Conservation (phyloP, 768 basidiomycete species). For the Pholiota molesta region DNA sequence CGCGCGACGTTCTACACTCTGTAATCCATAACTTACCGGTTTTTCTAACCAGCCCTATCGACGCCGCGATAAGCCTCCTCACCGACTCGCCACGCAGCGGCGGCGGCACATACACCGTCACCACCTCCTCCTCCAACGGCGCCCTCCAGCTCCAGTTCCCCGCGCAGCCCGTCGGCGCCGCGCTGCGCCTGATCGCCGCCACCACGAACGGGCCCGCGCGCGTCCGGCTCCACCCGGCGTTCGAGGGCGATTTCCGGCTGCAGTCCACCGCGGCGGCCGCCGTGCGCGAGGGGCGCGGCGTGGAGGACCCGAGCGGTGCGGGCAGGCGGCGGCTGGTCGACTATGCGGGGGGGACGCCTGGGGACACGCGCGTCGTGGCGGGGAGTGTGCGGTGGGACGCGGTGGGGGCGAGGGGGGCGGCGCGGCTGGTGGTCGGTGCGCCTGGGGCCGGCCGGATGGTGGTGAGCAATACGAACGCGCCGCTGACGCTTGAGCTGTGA, state of each 20-base stretch:
- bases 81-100: conserved; percentile 11
- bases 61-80: conserved; percentile 16
- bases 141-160: conserved; percentile 32
- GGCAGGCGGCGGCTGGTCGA: conserved; percentile 22
- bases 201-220: conserved; percentile 38
- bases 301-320: conserved; percentile 28
- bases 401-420: neutral
- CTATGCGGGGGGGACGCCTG: neutral
- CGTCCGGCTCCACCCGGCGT: conserved; percentile 36
- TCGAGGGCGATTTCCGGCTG: conserved; percentile 39
- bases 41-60: conserved; percentile 9
- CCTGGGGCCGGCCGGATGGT: neutral
- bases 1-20: neutral
- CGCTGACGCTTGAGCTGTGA: conserved; percentile 6
- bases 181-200: conserved; percentile 28
- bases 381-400: conserved; percentile 1
- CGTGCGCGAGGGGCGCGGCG: conserved; percentile 9
- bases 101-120: conserved; percentile 35
- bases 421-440: neutral
- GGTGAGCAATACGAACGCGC: neutral
- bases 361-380: neutral
- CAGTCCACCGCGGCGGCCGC: conserved; percentile 1
- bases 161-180: conserved; percentile 35
- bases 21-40: neutral
- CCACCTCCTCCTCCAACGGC: conserved; percentile 35